Evolutionary conservation across 352 stramenopile genomes (phyloP), one percentile per base, ranked within the genome.

Genomic region (Thalassiosira livingstoniorum): DNA sequence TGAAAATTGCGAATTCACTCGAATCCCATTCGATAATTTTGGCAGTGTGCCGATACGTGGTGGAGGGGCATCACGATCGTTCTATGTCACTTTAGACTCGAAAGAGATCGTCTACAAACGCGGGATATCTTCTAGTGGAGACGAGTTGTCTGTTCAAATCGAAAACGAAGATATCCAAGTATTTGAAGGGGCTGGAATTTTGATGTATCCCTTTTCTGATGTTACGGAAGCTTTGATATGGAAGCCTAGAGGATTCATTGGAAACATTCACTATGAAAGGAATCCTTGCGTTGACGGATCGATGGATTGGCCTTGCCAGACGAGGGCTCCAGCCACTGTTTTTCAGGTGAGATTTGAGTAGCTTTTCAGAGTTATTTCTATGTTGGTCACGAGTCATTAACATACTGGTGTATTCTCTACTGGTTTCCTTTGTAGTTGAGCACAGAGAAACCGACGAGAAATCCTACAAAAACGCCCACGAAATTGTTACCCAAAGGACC

Each of bases 241-340:
- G 1, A 66, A 73, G 42, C 71, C 71, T 23, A 21, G 71, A n/a
- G 71, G 61, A 43, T 80, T 80, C 32, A 10, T 73, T 21, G 71
- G 71, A 11, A 21, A 34, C 18, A 63, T 80, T 27, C 69, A 62
- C 42, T 80, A 80, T 27, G 62, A 72, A 29, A 34, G 71, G 25
- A 57, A 67, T 21, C 65, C 42, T 34, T 70, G 45, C 29, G 4
- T 42, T 11, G 32, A 75, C 39, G 34, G 54, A 27, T 31, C 32
- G 4, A n/a, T 53, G 0, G 43, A 66, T 18, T 45, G 35, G 35
- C 42, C 31, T 10, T 67, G 39, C 7, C 2, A 51, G 13, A 54
- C 42, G 15, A 34, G 65, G n/a, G 27, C 31, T 1, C 65, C 43
- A 27, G 34, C 58, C 13, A 42, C 55, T 2, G 43, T n/a, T 18